Conservation (phyloP, 352 stramenopile genomes). For the Phytophthora pinifolia region DNA sequence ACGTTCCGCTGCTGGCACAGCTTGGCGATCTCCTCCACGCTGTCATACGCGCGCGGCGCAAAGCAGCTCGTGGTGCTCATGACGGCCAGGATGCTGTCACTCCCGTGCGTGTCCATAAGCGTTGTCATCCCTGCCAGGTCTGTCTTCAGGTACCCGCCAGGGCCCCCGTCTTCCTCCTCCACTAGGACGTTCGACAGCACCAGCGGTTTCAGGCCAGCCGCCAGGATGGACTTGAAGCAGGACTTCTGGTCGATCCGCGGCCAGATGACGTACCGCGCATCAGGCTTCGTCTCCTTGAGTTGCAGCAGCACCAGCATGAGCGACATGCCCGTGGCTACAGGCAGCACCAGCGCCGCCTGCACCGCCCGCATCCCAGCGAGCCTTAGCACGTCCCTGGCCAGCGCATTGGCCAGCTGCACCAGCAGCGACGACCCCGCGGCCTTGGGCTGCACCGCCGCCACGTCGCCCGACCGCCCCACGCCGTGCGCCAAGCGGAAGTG, state of each 20-base stretch:
- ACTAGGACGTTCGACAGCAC: constrained; percentile 80
- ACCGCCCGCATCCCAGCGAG: constrained; percentile 78
- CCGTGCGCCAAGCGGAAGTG: constrained; percentile 96
- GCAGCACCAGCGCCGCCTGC: constrained; percentile 90
- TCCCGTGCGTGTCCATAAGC: constrained; percentile 59
- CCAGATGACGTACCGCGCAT: constrained; percentile 88
- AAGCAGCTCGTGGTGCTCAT: constrained; percentile 99
- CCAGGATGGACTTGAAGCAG: constrained; percentile 97
- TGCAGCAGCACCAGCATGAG: constrained; percentile 91
- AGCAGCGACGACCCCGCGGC: constrained; percentile 96
- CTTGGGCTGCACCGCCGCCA: constrained; percentile 99
- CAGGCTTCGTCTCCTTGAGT: constrained; percentile 58
- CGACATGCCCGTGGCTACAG: constrained; percentile 97
- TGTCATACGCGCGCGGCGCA: constrained; percentile 95
- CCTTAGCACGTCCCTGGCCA: constrained; percentile 91
- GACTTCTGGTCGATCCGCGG: constrained; percentile 99
- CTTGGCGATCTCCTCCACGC: constrained; percentile 91
- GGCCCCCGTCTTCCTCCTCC: constrained; percentile 46
- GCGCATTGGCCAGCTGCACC: constrained; percentile 91
- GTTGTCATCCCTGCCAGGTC: constrained; percentile 81
- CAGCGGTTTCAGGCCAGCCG: constrained; percentile 91
- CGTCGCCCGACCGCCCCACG: constrained; percentile 96
- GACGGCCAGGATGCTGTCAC: constrained; percentile 89
- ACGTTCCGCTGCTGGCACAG: constrained; percentile 82
- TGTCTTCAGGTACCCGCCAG: constrained; percentile 86